phyloP scores from a whole-genome alignment of 345 rosid species.

The Sisymbrium irio region DNA sequence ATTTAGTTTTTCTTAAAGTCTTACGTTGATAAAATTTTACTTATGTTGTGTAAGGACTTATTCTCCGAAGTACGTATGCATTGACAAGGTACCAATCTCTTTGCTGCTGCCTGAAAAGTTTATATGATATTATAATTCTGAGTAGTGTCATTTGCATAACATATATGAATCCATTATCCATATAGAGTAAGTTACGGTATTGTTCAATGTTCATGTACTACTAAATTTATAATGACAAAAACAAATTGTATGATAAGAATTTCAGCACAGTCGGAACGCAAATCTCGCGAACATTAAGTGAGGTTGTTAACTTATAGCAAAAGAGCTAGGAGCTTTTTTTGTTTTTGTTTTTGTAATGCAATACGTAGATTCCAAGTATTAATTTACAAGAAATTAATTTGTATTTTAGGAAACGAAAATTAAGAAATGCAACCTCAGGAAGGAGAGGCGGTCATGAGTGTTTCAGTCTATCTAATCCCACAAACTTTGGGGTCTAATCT shows the following conservation, averaged over 20 bases:
- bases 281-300: slow-evolving; percentile 13
- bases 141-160: background rate
- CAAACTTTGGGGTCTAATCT: slow-evolving; percentile 26
- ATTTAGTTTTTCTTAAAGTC: background rate
- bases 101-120: background rate
- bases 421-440: slow-evolving; percentile 1
- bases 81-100: background rate
- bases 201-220: background rate
- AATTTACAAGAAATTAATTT: background rate
- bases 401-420: background rate
- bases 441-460: slow-evolving; percentile 15
- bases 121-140: background rate
- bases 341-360: background rate
- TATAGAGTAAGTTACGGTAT: background rate
- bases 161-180: background rate
- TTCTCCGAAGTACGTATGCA: background rate
- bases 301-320: slow-evolving; percentile 6
- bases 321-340: background rate
- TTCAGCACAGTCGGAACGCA: slow-evolving; percentile 4
- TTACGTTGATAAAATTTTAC: background rate
- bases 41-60: background rate
- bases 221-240: background rate
- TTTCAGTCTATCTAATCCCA: slow-evolving; percentile 30
- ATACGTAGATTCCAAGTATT: background rate
- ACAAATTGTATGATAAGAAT: background rate